A percentile compares a stretch with the other conserved stretches of the same genome.
Conservation (phyloP, 345 rosid species). For the Luvunga scandens region DNA sequence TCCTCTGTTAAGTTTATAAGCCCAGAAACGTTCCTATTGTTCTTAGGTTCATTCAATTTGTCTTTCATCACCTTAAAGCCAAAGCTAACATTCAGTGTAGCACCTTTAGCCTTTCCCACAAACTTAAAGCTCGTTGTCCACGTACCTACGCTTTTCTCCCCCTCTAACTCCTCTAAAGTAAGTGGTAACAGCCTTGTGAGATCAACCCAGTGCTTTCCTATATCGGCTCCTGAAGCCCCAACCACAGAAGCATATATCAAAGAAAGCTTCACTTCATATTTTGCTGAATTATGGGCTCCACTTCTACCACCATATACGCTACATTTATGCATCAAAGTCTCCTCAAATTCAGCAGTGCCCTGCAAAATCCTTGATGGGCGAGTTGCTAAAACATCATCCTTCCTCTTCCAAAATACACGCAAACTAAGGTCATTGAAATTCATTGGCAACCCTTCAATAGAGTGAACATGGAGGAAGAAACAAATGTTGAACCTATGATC, state of each 20-base stretch:
- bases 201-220: slow-evolving; percentile 79
- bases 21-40: slow-evolving; percentile 30
- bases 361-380: slow-evolving; percentile 39
- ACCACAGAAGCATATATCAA: slow-evolving; percentile 42
- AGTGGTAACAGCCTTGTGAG: slow-evolving; percentile 72
- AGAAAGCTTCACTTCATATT: slow-evolving; percentile 59
- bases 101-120: slow-evolving; percentile 57
- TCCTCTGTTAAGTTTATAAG: slow-evolving; percentile 24
- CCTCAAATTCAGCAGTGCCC: slow-evolving; percentile 66
- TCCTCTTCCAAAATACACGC: slow-evolving; percentile 69
- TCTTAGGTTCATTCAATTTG: slow-evolving; percentile 29
- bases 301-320: slow-evolving; percentile 57
- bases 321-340: slow-evolving; percentile 59
- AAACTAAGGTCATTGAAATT: slow-evolving; percentile 46
- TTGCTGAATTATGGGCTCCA: slow-evolving; percentile 55
- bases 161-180: slow-evolving; percentile 67
- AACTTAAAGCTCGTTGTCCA: slow-evolving; percentile 79
- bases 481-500: slow-evolving; percentile 52
- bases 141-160: slow-evolving; percentile 51
- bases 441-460: slow-evolving; percentile 65
- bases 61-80: slow-evolving; percentile 44
- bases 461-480: slow-evolving; percentile 75
- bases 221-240: slow-evolving; percentile 39
- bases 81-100: slow-evolving; percentile 66
- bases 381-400: slow-evolving; percentile 52